Evolutionary conservation across 176 grass and related monocot species (phyloP).

Genomic region (Thinopyrum elongatum): DNA sequence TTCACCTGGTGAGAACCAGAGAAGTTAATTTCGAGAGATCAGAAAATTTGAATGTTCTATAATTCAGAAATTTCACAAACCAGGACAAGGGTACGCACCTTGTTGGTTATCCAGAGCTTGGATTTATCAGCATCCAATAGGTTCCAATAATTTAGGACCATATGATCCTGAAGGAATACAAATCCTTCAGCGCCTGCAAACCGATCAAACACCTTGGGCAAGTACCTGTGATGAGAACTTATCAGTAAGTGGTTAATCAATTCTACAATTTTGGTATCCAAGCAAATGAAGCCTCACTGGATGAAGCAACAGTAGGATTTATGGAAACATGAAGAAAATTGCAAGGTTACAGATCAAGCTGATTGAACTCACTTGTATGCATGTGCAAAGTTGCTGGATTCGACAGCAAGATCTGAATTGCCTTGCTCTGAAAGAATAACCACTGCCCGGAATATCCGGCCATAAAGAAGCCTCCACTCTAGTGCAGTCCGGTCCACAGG

Average conservation of each 20-base stretch:
- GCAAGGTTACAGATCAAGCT: neutral
- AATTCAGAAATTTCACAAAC: neutral
- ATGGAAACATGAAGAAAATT: neutral
- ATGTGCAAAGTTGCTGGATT: constrained; percentile 52
- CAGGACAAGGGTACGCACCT: constrained; percentile 44
- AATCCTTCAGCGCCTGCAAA: constrained; percentile 87
- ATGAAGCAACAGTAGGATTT: neutral
- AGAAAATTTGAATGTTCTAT: neutral
- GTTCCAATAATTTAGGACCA: constrained; percentile 96
- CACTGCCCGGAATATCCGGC: constrained; percentile 84
- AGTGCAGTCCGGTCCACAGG: constrained; percentile 63
- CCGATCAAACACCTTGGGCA: constrained; percentile 78
- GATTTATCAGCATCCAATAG: constrained; percentile 75
- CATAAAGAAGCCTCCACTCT: constrained; percentile 94
- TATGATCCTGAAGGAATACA: constrained; percentile 84
- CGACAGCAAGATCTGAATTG: constrained; percentile 65
- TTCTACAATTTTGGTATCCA: neutral
- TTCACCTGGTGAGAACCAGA: constrained; percentile 45
- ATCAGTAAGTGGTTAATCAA: neutral
- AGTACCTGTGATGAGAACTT: constrained; percentile 47
- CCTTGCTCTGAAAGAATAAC: constrained; percentile 69
- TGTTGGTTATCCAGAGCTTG: constrained; percentile 91
- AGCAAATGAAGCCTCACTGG: constrained; percentile 3
- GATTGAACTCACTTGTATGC: constrained; percentile 84
- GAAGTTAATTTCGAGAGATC: constrained; percentile 7